Conservation (phyloP, 2,329 filamentous ascomycete genomes). For the Cryphonectria japonica region DNA sequence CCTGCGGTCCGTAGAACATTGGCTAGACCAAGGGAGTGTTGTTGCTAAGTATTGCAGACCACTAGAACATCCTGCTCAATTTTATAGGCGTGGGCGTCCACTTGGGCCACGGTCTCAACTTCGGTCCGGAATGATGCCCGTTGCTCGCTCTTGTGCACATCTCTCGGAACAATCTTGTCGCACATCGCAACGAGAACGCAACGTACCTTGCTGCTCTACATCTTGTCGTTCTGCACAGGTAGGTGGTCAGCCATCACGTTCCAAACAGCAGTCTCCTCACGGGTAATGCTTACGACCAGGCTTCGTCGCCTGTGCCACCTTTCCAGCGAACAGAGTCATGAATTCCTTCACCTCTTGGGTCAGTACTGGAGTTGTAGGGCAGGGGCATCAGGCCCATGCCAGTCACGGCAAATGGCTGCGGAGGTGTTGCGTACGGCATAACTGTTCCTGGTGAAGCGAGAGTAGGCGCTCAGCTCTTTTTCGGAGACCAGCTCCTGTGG, state of each 20-base stretch:
- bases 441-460: constrained; percentile 76
- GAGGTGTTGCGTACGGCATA: constrained; percentile 40
- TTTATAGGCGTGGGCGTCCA: neutral
- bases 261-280: neutral
- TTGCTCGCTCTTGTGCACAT: neutral
- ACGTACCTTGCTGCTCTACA: constrained; percentile 76
- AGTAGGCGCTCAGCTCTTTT: constrained; percentile 78
- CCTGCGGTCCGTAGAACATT: neutral
- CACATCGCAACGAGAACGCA: constrained; percentile 6
- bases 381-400: neutral
- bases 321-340: constrained; percentile 85
- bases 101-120: neutral
- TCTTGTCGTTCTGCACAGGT: constrained; percentile 60
- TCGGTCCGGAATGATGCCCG: neutral
- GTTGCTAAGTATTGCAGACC: neutral
- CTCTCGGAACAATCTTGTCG: neutral
- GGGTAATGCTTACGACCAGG: constrained; percentile 24
- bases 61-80: neutral
- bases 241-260: constrained; percentile 8
- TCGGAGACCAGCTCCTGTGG: constrained; percentile 76
- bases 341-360: constrained; percentile 51
- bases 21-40: neutral
- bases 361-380: constrained; percentile 3
- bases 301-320: constrained; percentile 79
- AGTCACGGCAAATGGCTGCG: neutral